A percentile compares a stretch with the other conserved stretches of the same genome.
Evolutionary conservation across 257 asterid genomes (phyloP).

Genomic region (Solanum bulbocastanum): DNA sequence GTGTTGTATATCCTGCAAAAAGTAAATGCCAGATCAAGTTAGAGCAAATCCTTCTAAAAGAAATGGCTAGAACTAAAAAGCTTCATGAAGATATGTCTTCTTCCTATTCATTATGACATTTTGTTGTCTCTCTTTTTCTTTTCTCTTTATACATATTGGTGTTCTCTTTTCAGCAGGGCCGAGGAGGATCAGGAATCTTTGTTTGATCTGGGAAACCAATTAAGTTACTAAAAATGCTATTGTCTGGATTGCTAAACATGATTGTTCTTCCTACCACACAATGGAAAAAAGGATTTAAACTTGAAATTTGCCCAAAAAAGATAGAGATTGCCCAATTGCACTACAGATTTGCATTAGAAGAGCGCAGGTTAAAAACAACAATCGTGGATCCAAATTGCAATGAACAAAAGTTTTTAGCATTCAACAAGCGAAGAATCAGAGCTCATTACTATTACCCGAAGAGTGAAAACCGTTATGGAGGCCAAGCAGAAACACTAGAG

Average conservation of each 20-base stretch:
- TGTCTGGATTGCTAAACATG: neutral
- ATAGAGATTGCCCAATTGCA: neutral
- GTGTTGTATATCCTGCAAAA: slow-evolving; percentile 54
- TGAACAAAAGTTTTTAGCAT: neutral
- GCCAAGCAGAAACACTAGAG: slow-evolving; percentile 76
- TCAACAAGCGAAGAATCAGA: neutral
- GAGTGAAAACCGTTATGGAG: slow-evolving; percentile 67
- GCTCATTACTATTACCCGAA: slow-evolving; percentile 25
- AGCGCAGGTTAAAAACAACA: neutral
- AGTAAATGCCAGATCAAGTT: neutral
- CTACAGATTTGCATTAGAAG: neutral
- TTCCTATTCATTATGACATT: neutral
- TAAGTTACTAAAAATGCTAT: neutral
- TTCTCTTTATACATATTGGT: neutral
- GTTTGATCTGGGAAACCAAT: neutral
- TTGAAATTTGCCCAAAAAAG: neutral
- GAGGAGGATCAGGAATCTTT: neutral
- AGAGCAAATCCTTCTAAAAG: slow-evolving; percentile 15
- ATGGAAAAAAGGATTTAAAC: neutral
- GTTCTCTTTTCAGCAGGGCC: neutral
- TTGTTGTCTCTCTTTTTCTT: neutral
- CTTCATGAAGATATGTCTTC: neutral
- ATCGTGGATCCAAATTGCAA: neutral
- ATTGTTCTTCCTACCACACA: neutral
- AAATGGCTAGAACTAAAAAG: neutral